Evolutionary conservation across 2,329 filamentous ascomycete genomes (phyloP).

Genomic region (Colletotrichum orchidophilum): DNA sequence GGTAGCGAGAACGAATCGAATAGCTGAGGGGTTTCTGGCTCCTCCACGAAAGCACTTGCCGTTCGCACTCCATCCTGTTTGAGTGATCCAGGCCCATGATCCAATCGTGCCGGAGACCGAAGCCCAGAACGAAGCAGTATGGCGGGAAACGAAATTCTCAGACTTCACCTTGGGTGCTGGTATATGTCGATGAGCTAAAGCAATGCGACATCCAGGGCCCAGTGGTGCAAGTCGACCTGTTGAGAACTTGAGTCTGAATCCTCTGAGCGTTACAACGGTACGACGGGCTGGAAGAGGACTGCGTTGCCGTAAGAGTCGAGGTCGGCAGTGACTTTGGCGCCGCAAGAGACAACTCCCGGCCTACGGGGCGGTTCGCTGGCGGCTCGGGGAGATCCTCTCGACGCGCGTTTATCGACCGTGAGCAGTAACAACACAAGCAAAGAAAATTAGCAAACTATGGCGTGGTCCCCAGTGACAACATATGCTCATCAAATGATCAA

Average conservation of each 20-base stretch:
- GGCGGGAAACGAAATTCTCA: slow-evolving; percentile 10
- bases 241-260: neutral
- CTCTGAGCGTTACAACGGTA: neutral
- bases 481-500: neutral
- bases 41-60: slow-evolving; percentile 13
- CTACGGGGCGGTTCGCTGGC: neutral
- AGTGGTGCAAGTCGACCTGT: neutral
- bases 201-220: neutral
- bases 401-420: slow-evolving; percentile 9
- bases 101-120: slow-evolving; percentile 6
- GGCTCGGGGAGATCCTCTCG: neutral
- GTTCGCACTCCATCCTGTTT: neutral
- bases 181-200: neutral
- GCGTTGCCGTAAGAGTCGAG: neutral
- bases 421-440: neutral
- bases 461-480: neutral
- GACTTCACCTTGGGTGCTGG: neutral
- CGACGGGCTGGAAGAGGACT: neutral
- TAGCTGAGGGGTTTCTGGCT: neutral
- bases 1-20: neutral
- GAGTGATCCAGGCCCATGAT: neutral
- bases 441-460: neutral
- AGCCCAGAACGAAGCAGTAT: neutral
- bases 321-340: neutral
- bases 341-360: neutral